Base-by-base conservation (phyloP, 2,329 filamentous ascomycete genomes). In the Purpureocillium lavendulum region DNA sequence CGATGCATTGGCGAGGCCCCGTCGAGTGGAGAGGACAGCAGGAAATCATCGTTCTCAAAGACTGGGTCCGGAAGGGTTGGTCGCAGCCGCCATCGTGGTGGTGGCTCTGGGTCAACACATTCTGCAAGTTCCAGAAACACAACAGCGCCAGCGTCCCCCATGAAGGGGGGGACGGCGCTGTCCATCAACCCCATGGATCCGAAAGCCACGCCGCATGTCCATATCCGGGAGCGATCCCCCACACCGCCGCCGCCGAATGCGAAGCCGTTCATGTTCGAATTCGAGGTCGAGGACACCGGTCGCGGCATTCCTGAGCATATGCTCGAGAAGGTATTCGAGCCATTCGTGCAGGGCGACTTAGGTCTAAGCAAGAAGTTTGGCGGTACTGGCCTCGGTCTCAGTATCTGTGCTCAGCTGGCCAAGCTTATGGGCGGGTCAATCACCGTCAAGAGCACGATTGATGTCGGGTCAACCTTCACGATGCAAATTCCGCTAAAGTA, bases 281-380 rank as follows among this genome's bases (percentile, higher is more conserved):
- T 95, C 44, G 84, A 94, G 55, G 87, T 95, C 1, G 74, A 87
- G 55, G 89, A 96, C 49, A 90, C 82, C 1, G 89, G 89, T 0
- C 88, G 87, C 1, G 89, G 89, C 21, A 94, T 95, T 40, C 78
- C 87, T 0, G 75, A 80, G 7, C 67, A 82, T 46, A 76, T 94
- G 59, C 87, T 88, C 50, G 70, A 85, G 41, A 82, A 82, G 49
- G 87, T 96, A 9, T 96, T 96, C 56, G 89, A 95, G 58, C 89
- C 89, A 1, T 96, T 96, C 54, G 85, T 95, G 0, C 89, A 96
- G 60, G 89, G 85, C n/a, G 88, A 95, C 55, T 66, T 92, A 2
- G 85, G 87, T 1, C 65, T 96, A 13, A 94, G 84, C 65, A 94
- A 87, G 59, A 92, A 92, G 54, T 94, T 82, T 55, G 87, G 87